Conservation (phyloP, 129 eudicot genomes). For the Centella asiatica region DNA sequence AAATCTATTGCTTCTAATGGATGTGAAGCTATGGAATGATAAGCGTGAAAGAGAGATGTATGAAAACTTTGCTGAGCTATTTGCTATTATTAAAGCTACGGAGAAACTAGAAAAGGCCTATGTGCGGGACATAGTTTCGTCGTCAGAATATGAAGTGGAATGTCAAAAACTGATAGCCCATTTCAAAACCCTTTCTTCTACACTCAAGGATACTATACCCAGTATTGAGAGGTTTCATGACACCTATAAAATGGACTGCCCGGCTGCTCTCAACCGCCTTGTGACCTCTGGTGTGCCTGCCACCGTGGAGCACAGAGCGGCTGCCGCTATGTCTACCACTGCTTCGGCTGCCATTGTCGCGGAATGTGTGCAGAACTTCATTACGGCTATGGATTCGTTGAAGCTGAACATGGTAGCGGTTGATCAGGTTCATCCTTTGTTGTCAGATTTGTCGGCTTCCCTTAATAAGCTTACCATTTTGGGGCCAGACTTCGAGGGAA, state of each 20-base stretch:
- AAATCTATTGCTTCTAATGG: constrained; percentile 35
- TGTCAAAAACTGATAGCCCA: constrained; percentile 78
- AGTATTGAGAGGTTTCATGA: constrained; percentile 72
- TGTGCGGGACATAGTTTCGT: constrained; percentile 65
- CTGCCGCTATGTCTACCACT: constrained; percentile 43
- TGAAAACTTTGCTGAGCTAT: constrained; percentile 78
- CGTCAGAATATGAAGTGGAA: constrained; percentile 64
- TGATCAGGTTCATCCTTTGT: constrained; percentile 79
- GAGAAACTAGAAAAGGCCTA: constrained; percentile 87
- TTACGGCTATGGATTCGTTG: constrained; percentile 82
- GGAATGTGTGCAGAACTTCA: constrained; percentile 84
- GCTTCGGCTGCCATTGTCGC: constrained; percentile 77
- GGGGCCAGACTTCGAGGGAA: constrained; percentile 84
- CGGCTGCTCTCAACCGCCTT: constrained; percentile 68
- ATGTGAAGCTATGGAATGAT: constrained; percentile 93
- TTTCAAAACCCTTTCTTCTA: constrained; percentile 63
- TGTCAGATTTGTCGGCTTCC: constrained; percentile 62
- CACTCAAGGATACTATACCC: constrained; percentile 69
- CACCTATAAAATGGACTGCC: constrained; percentile 78
- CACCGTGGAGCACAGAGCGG: constrained; percentile 86
- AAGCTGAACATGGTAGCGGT: constrained; percentile 88
- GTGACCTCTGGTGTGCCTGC: constrained; percentile 82
- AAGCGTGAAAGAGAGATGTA: constrained; percentile 89
- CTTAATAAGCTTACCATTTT: constrained; percentile 63
- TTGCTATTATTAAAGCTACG: constrained; percentile 75